Evolutionary conservation across 768 basidiomycete genomes (phyloP), one percentile per base, ranked within the genome.

Genomic region (Zangia roseola): DNA sequence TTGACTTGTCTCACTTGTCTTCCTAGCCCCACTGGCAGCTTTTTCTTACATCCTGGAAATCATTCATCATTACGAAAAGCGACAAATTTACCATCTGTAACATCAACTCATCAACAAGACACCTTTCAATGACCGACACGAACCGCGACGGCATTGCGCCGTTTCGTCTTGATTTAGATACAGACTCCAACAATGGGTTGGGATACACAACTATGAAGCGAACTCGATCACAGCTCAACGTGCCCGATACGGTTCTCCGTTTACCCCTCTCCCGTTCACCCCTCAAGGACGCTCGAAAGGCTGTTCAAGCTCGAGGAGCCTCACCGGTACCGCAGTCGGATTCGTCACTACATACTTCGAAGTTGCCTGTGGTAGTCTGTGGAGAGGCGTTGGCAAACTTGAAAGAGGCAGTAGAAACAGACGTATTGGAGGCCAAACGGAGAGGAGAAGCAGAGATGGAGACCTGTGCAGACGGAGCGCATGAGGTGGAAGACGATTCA

Each of bases 151-250:
- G 45, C 21, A 49, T 26, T 31, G 25, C 47, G 21, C 48, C 38
- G 47, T 51, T 46, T 41, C 31, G 36, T 36, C 43, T 28, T 49
- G 31, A 36, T 45, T 35, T 37, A 25, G 39, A 49, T 26, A 2
- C n/a, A 40, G 46, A 58, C 23, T 28, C 24, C 25, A 36, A 36
- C 41, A 16, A 35, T 46, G 47, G 46, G 38, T 52, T 20, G 13
- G 33, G 17, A 28, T 28, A 43, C 42, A 19, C 19, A 16, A 20
- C 45, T 3, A 19, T 34, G 16, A 67, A 54, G 52, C 59, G 68
- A 43, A 82, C 79, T 16, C 73, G 81, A 58, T 83, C 81, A 39
- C 80, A 80, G 59, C 66, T 77, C 53, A 68, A 70, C 24, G 62
- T 79, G 23, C 69, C 77, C 23, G 73, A 81, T 62, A 61, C 69